Evolutionary conservation across 1,284 basidiomycete species (phyloP), one percentile per base, ranked within the genome.

Genomic region (Erythrobasidium hasegawianum): DNA sequence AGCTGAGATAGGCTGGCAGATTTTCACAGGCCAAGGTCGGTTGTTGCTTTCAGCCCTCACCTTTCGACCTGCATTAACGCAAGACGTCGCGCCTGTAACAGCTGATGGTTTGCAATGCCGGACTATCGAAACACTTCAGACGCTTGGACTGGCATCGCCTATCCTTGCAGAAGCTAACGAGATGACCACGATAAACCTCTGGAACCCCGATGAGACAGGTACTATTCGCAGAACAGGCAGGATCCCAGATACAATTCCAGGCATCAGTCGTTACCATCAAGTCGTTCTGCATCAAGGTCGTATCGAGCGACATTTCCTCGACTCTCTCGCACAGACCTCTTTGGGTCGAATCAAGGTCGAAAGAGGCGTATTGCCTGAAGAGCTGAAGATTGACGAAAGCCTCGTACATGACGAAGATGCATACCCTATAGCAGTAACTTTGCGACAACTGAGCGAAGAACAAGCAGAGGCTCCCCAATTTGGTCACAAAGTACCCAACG

Each of bases 201-300:
- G 88, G 73, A 86, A 87, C 69, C 86, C 87, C 8, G 78, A 80
- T 22, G 74, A 80, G 8, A 74, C 80, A 43, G 84, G 86, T 80
- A 85, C 79, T 0, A 69, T 75, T 54, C 64, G 41, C 26, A 69
- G 74, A 59, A 72, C 71, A 24, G 69, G 68, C 53, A 69, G 75
- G 18, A 72, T 72, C 2, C 67, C 72, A 0, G 75, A 75, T 54
- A 75, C 73, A 4, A 59, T 68, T 11, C 74, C 72, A 0, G 73
- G 74, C n/a, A 86, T 73, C 79, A 87, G 27, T 81, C 80, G 38
- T 82, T 84, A 2, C 78, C 82, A 8, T 81, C 81, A 88, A 84
- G 77, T 83, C 4, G 87, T 86, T 0, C 78, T 88, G 18, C 85
- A 87, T 70, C 87, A 89, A 78, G 87, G 86, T 1, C 83, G 82